phyloP scores from a whole-genome alignment of 805 yeast genomes.

The Starmerella powellii region DNA sequence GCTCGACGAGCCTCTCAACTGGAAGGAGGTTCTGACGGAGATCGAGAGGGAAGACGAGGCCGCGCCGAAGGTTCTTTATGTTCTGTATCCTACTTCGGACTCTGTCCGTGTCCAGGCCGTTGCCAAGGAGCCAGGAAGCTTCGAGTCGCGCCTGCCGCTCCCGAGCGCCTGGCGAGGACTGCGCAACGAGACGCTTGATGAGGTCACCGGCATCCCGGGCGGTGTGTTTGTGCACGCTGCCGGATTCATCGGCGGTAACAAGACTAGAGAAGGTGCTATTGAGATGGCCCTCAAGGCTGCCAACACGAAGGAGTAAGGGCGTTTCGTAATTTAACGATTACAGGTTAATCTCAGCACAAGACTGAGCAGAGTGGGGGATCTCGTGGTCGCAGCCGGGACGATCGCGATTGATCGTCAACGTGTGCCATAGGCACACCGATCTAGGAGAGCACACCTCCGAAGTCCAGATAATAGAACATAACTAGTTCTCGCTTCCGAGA shows the following conservation, averaged over 20 bases:
- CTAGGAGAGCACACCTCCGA: too few relatives aligned
- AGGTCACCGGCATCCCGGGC: constrained; percentile 67
- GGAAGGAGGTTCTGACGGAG: constrained; percentile 82
- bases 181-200: constrained; percentile 71
- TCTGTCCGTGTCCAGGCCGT: constrained; percentile 86
- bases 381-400: too few relatives aligned
- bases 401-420: too few relatives aligned
- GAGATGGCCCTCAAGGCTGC: constrained; percentile 48
- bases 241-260: constrained; percentile 93
- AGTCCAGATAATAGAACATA: too few relatives aligned
- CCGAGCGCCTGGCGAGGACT: constrained; percentile 94
- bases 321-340: too few relatives aligned
- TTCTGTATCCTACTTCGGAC: constrained; percentile 63
- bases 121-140: constrained; percentile 63
- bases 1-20: constrained; percentile 70
- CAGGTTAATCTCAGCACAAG: too few relatives aligned
- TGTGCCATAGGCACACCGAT: too few relatives aligned
- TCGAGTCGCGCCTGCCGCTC: constrained; percentile 72
- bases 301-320: too few relatives aligned
- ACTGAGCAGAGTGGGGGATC: too few relatives aligned
- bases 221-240: constrained; percentile 88
- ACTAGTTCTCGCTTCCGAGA: too few relatives aligned
- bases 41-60: constrained; percentile 35
- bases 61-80: constrained; percentile 51
- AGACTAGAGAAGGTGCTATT: constrained; percentile 64